These are phyloP conservation scores for Leishmania major DNA, from an alignment of 208 protist genomes.

Conservation along the genomic window DNA sequence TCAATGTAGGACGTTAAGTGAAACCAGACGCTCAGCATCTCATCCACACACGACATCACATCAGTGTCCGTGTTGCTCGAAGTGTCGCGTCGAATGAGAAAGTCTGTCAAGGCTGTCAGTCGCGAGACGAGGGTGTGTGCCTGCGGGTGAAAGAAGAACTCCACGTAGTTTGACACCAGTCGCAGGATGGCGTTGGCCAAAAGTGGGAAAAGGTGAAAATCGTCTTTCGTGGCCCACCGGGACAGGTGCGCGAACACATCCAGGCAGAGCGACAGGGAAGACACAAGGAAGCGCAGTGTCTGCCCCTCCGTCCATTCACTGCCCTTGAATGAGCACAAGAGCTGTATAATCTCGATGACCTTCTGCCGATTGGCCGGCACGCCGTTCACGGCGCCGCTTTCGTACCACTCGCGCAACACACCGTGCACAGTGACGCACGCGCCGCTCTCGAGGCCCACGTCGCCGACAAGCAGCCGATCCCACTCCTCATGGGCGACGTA, in stretches of 20 bases:
- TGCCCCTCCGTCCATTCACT: conserved; percentile 25
- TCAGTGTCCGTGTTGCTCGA: conserved; percentile 49
- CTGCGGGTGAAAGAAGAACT: conserved; percentile 31
- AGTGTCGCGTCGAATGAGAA: conserved; percentile 45
- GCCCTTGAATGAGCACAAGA: conserved; percentile 45
- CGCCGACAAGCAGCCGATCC: conserved; percentile 47
- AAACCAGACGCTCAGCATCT: conserved; percentile 63
- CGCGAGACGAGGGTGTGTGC: conserved; percentile 23
- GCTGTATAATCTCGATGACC: conserved; percentile 44
- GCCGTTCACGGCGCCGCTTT: conserved; percentile 12
- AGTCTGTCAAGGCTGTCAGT: conserved; percentile 30
- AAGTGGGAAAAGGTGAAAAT: conserved; percentile 39
- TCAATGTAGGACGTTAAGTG: conserved; percentile 38
- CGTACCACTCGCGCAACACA: conserved; percentile 35
- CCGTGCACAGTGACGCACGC: conserved; percentile 25
- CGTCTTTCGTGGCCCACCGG: conserved; percentile 4
- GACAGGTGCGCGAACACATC: conserved; percentile 37
- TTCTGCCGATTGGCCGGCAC: conserved; percentile 31
- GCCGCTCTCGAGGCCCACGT: conserved; percentile 4
- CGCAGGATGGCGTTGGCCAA: conserved; percentile 40
- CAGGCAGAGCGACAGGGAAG: conserved; percentile 37
- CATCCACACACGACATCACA: conserved; percentile 75
- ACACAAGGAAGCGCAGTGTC: conserved; percentile 30
- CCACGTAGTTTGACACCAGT: conserved; percentile 49
- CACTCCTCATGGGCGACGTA: conserved; percentile 55